These are phyloP conservation scores for Micractinium sp. DNA, from an alignment of 139 green algal genomes.

Conservation along the genomic window DNA sequence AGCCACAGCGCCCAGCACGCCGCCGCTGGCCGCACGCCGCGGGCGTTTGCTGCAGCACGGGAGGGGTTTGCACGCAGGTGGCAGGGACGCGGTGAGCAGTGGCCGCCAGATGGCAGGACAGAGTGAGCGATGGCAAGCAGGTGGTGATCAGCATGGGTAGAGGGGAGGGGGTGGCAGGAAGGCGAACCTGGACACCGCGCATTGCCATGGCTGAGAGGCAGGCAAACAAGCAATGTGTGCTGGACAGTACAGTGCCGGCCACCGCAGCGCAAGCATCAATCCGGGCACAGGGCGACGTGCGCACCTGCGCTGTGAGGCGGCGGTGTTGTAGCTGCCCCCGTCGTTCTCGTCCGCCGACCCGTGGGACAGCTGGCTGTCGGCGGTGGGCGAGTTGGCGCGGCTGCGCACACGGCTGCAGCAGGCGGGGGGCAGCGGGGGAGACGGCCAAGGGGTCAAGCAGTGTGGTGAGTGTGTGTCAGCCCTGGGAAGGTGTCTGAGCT, in stretches of 20 bases:
- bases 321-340: slow-evolving; percentile 1
- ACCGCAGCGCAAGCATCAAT: neutral
- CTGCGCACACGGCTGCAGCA: slow-evolving; percentile 9
- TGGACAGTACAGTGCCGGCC: neutral
- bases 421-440: neutral
- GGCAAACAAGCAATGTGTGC: neutral
- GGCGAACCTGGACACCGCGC: too few relatives aligned
- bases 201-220: neutral
- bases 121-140: neutral
- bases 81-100: neutral
- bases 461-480: neutral
- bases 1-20: slow-evolving; percentile 46
- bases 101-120: too few relatives aligned
- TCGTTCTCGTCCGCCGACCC: slow-evolving; percentile 15
- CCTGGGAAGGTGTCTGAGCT: neutral
- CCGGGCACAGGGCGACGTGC: neutral
- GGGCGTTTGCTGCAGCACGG: slow-evolving; percentile 37
- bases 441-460: neutral
- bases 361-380: slow-evolving; percentile 14
- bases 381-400: neutral
- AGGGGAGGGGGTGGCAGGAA: neutral
- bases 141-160: neutral
- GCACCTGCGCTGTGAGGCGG: slow-evolving; percentile 20
- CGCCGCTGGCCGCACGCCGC: slow-evolving; percentile 40
- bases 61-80: neutral